phyloP scores from a whole-genome alignment of 306 rosid species.

The Canavalia ensiformis region DNA sequence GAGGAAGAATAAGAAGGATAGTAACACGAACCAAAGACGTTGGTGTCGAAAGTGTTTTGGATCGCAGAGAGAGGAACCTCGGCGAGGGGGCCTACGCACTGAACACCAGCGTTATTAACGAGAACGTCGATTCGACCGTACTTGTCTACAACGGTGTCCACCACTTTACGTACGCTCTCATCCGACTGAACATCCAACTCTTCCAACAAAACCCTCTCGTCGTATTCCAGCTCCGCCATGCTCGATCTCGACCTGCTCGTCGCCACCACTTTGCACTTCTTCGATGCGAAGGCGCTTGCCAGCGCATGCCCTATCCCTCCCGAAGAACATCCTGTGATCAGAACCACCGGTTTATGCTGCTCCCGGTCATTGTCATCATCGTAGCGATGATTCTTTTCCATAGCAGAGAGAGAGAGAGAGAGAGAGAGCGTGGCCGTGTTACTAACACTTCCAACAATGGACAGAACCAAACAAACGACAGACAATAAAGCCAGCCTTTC shows the following conservation, averaged over 20 bases:
- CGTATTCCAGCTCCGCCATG: constrained; percentile 70
- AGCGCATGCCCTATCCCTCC: constrained; percentile 87
- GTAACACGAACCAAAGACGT: constrained; percentile 66
- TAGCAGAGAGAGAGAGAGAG: background rate
- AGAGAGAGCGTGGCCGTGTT: too few species aligned
- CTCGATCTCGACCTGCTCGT: constrained; percentile 65
- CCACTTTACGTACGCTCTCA: constrained; percentile 62
- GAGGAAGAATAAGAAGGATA: too few species aligned
- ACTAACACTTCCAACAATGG: too few species aligned
- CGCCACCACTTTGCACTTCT: constrained; percentile 74
- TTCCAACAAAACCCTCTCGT: constrained; percentile 61
- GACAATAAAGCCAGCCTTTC: too few species aligned
- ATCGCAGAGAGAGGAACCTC: constrained; percentile 73
- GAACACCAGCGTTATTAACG: constrained; percentile 90
- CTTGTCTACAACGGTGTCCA: constrained; percentile 55
- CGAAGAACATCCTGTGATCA: constrained; percentile 72
- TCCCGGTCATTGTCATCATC: background rate
- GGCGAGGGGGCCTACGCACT: constrained; percentile 78
- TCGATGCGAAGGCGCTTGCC: constrained; percentile 77
- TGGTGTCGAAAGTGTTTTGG: constrained; percentile 73
- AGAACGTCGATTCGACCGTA: constrained; percentile 76
- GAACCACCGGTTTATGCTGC: constrained; percentile 58
- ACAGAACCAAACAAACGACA: too few species aligned
- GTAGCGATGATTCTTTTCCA: background rate
- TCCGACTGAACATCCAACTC: constrained; percentile 86